phyloP scores from a whole-genome alignment of 371 early-diverging fungal species.

The Mortierella sp. region DNA sequence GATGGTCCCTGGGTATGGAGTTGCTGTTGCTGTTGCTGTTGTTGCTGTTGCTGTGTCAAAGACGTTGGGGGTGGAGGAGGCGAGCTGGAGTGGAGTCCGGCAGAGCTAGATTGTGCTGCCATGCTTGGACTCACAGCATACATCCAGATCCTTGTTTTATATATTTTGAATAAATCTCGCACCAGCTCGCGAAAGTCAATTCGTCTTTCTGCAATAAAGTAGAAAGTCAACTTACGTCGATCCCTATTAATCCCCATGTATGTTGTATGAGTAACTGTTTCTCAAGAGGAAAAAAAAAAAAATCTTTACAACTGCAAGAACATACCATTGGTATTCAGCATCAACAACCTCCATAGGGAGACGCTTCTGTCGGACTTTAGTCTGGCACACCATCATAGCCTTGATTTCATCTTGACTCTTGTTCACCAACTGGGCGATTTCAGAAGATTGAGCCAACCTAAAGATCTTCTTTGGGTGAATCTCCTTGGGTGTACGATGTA shows the following conservation, averaged over 20 bases:
- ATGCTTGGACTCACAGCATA: conserved; percentile 63
- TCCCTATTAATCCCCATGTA: conserved; percentile 68
- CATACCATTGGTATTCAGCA: conserved; percentile 97
- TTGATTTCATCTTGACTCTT: conserved; percentile 92
- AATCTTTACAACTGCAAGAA: background rate
- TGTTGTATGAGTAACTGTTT: background rate
- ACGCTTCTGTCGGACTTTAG: conserved; percentile 87
- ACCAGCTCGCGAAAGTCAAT: conserved; percentile 99
- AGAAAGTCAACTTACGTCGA: conserved; percentile 95
- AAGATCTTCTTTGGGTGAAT: conserved; percentile 90
- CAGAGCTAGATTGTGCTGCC: conserved; percentile 10
- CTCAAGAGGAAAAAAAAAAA: too few relatives aligned
- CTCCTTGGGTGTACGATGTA: conserved; percentile 67
- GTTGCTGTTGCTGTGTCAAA: conserved; percentile 6
- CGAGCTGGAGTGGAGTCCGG: conserved; percentile 18
- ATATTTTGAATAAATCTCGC: conserved; percentile 97
- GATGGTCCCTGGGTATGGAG: background rate
- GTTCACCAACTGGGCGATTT: conserved; percentile 75
- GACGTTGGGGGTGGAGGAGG: conserved; percentile 17
- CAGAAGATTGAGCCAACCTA: conserved; percentile 82
- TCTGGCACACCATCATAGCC: conserved; percentile 88
- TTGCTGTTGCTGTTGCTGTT: conserved; percentile 9
- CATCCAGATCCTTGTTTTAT: conserved; percentile 99
- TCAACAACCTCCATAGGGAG: conserved; percentile 96
- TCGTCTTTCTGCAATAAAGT: conserved; percentile 94